phyloP scores from a whole-genome alignment of 495 filamentous ascomycete genomes.

The Penicillium longicatenatum region DNA sequence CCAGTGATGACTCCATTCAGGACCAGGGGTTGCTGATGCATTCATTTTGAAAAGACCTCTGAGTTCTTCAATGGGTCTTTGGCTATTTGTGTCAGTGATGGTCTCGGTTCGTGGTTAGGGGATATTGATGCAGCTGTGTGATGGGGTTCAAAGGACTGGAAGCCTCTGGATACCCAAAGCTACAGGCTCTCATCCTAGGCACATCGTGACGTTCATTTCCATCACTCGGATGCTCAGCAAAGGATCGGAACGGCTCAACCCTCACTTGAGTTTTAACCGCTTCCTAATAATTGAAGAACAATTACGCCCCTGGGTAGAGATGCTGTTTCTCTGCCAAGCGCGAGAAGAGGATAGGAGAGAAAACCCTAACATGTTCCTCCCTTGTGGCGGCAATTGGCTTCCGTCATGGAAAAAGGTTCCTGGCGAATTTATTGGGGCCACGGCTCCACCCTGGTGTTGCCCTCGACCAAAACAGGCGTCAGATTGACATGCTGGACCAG shows the following conservation, averaged over 20 bases:
- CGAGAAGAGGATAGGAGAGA: constrained; percentile 4
- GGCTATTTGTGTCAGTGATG: neutral
- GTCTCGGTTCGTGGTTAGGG: neutral
- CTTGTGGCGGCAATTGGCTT: constrained; percentile 29
- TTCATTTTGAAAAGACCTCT: neutral
- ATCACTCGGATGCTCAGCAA: neutral
- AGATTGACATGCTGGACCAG: constrained; percentile 1
- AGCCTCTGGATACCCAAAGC: neutral
- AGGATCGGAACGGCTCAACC: neutral
- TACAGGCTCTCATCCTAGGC: neutral
- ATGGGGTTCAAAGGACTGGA: neutral
- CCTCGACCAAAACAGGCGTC: neutral
- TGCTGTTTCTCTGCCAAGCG: neutral
- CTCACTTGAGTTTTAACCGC: neutral
- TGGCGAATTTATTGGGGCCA: constrained; percentile 28
- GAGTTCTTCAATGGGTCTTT: neutral
- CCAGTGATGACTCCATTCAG: neutral
- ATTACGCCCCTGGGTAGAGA: neutral
- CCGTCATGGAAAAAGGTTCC: constrained; percentile 32
- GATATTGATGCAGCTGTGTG: neutral
- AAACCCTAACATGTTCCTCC: constrained; percentile 8
- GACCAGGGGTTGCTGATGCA: neutral
- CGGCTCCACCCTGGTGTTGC: constrained; percentile 17
- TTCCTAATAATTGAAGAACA: neutral
- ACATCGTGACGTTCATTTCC: neutral